Conservation (phyloP, 2,329 filamentous ascomycete genomes). For the Botrytis aclada region DNA sequence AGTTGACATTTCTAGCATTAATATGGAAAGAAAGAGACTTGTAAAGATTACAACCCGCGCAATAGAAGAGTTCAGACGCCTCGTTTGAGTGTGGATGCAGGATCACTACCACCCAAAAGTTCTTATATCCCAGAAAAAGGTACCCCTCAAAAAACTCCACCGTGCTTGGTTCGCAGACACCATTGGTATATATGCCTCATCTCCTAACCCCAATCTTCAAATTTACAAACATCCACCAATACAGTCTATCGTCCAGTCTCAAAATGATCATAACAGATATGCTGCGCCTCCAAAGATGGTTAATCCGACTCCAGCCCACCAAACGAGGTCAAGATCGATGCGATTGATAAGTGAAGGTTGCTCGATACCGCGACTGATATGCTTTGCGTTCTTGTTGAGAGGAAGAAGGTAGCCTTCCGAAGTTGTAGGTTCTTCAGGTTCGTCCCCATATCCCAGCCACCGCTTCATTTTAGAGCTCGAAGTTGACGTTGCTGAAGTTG, state of each 20-base stretch:
- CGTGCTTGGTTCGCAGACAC: slow-evolving; percentile 10
- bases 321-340: slow-evolving; percentile 35
- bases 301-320: slow-evolving; percentile 39
- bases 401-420: slow-evolving; percentile 24
- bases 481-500: slow-evolving; percentile 39
- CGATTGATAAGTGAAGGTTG: slow-evolving; percentile 24
- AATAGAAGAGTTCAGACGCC: slow-evolving; percentile 15
- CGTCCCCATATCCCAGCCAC: slow-evolving; percentile 26
- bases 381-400: slow-evolving; percentile 36
- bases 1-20: slow-evolving; percentile 5
- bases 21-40: neutral
- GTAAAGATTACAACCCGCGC: neutral
- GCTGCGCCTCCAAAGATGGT: slow-evolving; percentile 37
- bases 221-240: slow-evolving; percentile 25
- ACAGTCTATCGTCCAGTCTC: neutral
- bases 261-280: slow-evolving; percentile 34
- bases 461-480: slow-evolving; percentile 41
- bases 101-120: slow-evolving; percentile 5
- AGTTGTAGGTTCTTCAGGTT: slow-evolving; percentile 42
- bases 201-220: slow-evolving; percentile 18
- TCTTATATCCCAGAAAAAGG: slow-evolving; percentile 22
- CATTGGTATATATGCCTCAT: slow-evolving; percentile 25
- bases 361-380: slow-evolving; percentile 32
- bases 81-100: slow-evolving; percentile 5
- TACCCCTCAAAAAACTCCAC: slow-evolving; percentile 13